Evolutionary conservation across 2,329 filamentous ascomycete species (phyloP), one percentile per base, ranked within the genome.

Genomic region (Clonostachys chloroleuca): DNA sequence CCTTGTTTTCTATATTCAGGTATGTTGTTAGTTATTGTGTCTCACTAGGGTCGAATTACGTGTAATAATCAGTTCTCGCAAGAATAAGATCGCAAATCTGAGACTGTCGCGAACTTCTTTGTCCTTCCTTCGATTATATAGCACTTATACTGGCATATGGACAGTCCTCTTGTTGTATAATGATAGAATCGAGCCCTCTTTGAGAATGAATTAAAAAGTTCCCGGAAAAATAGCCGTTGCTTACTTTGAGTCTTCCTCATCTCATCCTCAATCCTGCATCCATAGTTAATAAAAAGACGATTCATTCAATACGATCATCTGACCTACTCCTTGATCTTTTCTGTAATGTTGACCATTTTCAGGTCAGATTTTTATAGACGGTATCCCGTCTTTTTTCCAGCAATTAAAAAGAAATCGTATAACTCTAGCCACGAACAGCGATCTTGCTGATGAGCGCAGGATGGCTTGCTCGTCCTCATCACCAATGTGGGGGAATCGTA

Each of bases 231-330:
- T 10, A 14, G n/a, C 9, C 12, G 2, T 16, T 34, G 45, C 82
- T 76, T 83, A 96, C 92, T 99, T 76, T 99, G 94, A 61, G 94
- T 99, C 83, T 83, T 92, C 68, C 83, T 86, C 94, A 99, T 99
- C 86, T 99, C 94, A 73, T 96, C 92, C 81, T 99, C 94, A 62
- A 99, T 99, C 84, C 92, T 96, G 46, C n/a, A 49, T 45, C 41
- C 17, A 33, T 36, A 18, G 47, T 62, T 52, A 63, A 59, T 52
- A 40, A 46, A 44, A 45, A 34, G 51, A 46, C 24, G 46, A 47
- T 40, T 51, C 43, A 49, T 44, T 6, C 36, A 34, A 16, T 13
- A 7, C 12, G 10, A 8, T 41, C 34, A 16, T 17, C 36, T 33
- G 17, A 66, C 85, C 62, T 72, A 96, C 92, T 97, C 94, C 80